phyloP scores from a whole-genome alignment of 2,329 filamentous ascomycete species.

The Acrocalymma vagum region DNA sequence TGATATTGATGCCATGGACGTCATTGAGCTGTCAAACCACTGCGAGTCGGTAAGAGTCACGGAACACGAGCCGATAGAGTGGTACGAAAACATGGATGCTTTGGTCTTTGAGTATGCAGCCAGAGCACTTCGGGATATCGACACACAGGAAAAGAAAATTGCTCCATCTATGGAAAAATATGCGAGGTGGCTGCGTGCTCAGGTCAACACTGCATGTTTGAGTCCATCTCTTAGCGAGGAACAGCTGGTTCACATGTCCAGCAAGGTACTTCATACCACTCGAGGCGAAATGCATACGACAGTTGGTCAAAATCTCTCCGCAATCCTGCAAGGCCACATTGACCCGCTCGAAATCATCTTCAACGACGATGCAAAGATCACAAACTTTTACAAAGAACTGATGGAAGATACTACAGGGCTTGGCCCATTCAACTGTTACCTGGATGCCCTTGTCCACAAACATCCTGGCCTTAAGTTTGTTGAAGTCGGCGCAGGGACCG shows the following conservation, averaged over 20 bases:
- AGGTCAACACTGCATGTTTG: neutral
- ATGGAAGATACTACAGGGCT: too few species aligned
- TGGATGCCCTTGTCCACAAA: conserved; percentile 14
- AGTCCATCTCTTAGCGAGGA: too few species aligned
- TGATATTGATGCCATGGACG: conserved; percentile 3
- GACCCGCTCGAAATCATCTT: conserved; percentile 9
- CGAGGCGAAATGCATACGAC: too few species aligned
- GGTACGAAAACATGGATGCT: too few species aligned
- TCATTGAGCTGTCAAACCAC: neutral
- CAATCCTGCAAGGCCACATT: conserved; percentile 7
- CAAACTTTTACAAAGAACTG: too few species aligned
- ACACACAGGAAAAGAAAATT: neutral
- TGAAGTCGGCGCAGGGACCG: conserved; percentile 18
- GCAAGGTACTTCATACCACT: too few species aligned
- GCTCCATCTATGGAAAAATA: conserved; percentile 2
- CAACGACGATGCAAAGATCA: too few species aligned
- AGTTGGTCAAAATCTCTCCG: conserved; percentile 5
- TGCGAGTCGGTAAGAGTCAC: neutral
- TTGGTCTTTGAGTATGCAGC: too few species aligned
- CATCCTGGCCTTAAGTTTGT: conserved; percentile 11
- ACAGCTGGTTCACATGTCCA: too few species aligned
- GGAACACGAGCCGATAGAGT: too few species aligned
- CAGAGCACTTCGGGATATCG: neutral
- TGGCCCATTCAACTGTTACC: conserved; percentile 1
- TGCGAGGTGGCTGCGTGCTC: neutral